These are phyloP conservation scores for Puccinia brachypodii DNA, from an alignment of 1,284 basidiomycete genomes.

Conservation along the genomic window DNA sequence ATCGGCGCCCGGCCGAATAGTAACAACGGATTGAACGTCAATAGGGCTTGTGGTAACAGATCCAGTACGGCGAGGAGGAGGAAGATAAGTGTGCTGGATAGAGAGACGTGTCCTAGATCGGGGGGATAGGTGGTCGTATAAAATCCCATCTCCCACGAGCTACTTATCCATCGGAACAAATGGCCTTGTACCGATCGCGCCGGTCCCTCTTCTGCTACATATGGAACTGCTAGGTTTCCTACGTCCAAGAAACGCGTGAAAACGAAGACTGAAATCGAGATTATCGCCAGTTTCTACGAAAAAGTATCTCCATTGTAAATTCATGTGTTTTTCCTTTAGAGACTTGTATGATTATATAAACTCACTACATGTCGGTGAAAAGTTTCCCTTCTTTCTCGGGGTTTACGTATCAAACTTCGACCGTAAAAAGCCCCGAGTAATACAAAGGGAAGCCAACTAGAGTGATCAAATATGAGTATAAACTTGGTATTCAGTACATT, in stretches of 20 bases:
- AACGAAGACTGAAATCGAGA: not conserved
- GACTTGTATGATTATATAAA: not conserved
- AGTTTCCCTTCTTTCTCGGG: not conserved
- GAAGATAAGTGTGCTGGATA: not conserved
- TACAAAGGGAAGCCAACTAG: conserved; percentile 32
- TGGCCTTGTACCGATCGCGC: not conserved
- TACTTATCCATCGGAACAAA: conserved; percentile 22
- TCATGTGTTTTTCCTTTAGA: not conserved
- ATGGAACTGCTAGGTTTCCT: conserved; percentile 16
- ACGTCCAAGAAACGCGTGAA: conserved; percentile 17
- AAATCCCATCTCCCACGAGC: conserved; percentile 28
- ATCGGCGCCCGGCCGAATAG: conserved; percentile 28
- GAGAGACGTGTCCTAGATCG: conserved; percentile 25
- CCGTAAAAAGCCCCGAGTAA: conserved; percentile 26
- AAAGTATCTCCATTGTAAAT: not conserved
- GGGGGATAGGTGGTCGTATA: conserved; percentile 36
- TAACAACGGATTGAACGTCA: conserved; percentile 11
- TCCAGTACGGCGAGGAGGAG: conserved; percentile 6
- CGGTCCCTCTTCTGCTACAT: not conserved
- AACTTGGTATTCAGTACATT: no score
- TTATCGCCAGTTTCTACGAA: conserved; percentile 7
- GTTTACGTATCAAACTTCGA: conserved; percentile 24
- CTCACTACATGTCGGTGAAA: conserved; percentile 19
- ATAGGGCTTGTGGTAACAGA: not conserved
- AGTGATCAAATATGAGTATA: not conserved